Percentiles rank a stretch among this genome's conserved stretches.
Evolutionary conservation across 257 asterid genomes (phyloP).

Genomic region (Penstemon eatonii): DNA sequence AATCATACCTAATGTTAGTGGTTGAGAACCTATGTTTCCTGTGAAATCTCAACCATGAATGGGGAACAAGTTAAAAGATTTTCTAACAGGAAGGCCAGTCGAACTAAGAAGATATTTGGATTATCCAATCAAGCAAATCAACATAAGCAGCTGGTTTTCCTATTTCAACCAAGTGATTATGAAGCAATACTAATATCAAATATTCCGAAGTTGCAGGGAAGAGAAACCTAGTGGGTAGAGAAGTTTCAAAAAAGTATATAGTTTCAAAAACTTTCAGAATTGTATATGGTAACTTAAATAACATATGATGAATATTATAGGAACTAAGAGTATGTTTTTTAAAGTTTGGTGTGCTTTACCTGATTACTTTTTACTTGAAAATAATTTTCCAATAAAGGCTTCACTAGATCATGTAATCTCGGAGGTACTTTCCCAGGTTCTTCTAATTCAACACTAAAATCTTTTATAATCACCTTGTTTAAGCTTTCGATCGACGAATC

Average conservation of each 20-base stretch:
- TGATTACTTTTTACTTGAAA: conserved; percentile 31
- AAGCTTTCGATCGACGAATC: conserved; percentile 32
- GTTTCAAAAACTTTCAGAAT: conserved; percentile 24
- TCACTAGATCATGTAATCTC: conserved; percentile 37
- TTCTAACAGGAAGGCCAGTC: not conserved
- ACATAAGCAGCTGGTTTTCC: conserved; percentile 10
- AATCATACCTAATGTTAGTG: not conserved
- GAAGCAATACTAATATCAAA: not conserved
- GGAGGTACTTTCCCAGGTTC: conserved; percentile 33
- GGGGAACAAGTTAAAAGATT: conserved; percentile 1
- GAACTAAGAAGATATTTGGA: not conserved
- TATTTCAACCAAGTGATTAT: not conserved
- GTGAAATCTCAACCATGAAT: conserved; percentile 23
- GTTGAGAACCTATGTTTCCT: conserved; percentile 1
- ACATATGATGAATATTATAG: not conserved
- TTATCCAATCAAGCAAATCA: not conserved
- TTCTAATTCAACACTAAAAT: conserved; percentile 27
- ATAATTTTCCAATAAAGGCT: conserved; percentile 38
- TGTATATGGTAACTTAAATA: conserved; percentile 17
- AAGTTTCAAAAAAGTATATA: conserved; percentile 1
- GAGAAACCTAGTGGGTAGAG: not conserved
- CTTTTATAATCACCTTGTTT: conserved; percentile 28
- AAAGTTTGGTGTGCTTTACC: conserved; percentile 35
- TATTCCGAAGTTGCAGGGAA: not conserved
- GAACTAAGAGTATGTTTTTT: conserved; percentile 10